Conservation (phyloP, 139 green algal genomes). For the Edaphochlamys debaryana region DNA sequence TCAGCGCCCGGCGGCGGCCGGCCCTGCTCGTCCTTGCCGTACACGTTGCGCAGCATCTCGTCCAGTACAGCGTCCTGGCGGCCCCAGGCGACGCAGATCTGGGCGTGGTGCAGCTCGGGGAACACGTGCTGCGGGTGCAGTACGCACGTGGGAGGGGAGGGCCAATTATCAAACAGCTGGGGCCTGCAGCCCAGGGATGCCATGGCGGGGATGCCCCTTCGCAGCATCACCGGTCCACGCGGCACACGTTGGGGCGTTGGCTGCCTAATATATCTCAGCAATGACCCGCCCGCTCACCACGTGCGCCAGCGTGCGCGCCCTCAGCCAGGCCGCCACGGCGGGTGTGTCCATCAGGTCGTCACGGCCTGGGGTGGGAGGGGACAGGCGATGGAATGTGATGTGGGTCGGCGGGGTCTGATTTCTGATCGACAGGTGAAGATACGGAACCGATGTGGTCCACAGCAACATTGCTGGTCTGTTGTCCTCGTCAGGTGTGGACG, state of each 20-base stretch:
- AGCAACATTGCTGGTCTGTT: neutral
- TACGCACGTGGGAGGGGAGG: too few relatives aligned
- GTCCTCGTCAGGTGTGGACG: neutral
- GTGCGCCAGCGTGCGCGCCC: slow-evolving; percentile 10
- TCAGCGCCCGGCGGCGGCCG: neutral
- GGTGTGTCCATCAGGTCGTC: slow-evolving; percentile 38
- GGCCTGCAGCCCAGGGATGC: too few relatives aligned
- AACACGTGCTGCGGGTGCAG: too few relatives aligned
- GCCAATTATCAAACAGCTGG: too few relatives aligned
- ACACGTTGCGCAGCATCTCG: slow-evolving; percentile 7
- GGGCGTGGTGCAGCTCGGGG: slow-evolving; percentile 31
- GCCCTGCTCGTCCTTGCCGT: neutral
- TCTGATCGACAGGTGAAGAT: too few relatives aligned
- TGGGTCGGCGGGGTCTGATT: neutral
- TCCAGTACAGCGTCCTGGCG: slow-evolving; percentile 33
- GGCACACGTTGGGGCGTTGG: too few relatives aligned
- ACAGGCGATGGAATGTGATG: neutral
- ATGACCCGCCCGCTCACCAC: too few relatives aligned
- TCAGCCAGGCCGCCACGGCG: slow-evolving; percentile 33
- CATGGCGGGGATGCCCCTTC: too few relatives aligned
- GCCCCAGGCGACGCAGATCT: slow-evolving; percentile 23
- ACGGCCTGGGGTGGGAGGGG: slow-evolving; percentile 11
- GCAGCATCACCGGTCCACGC: too few relatives aligned
- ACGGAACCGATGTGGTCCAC: neutral
- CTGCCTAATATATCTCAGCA: too few relatives aligned